Evolutionary conservation across 2,329 filamentous ascomycete genomes (phyloP).

Genomic region (Trichoderma brevicompactum): DNA sequence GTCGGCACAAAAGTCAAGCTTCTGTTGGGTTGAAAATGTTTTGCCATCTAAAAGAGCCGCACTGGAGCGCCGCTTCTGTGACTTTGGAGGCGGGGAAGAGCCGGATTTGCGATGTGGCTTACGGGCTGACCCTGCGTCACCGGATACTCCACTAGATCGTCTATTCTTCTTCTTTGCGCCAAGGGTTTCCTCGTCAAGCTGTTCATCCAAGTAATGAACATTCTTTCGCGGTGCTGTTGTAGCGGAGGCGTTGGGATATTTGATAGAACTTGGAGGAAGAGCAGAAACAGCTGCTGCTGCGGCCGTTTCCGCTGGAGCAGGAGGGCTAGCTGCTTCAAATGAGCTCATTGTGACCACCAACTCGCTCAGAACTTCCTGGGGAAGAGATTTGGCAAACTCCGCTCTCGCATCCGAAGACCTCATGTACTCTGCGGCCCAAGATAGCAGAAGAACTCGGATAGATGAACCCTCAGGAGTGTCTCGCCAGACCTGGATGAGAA

Average conservation of each 20-base stretch:
- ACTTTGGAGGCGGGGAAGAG: slow-evolving; percentile 42
- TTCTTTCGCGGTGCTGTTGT: slow-evolving; percentile 46
- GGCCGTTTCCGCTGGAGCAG: neutral
- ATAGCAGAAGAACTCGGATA: slow-evolving; percentile 61
- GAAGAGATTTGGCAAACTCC: slow-evolving; percentile 64
- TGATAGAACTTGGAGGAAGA: neutral
- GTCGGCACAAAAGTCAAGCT: slow-evolving; percentile 63
- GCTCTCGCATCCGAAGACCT: slow-evolving; percentile 58
- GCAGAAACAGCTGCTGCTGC: neutral
- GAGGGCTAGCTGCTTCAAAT: slow-evolving; percentile 42
- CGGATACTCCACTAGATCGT: slow-evolving; percentile 40
- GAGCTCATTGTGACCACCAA: slow-evolving; percentile 66
- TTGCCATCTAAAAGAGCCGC: slow-evolving; percentile 40
- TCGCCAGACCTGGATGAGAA: slow-evolving; percentile 65
- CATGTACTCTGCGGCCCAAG: slow-evolving; percentile 68
- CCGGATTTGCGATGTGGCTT: slow-evolving; percentile 35
- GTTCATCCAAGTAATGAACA: slow-evolving; percentile 54
- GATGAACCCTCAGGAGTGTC: slow-evolving; percentile 65
- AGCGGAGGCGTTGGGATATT: neutral
- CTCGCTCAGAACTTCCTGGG: slow-evolving; percentile 65
- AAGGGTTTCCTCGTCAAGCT: slow-evolving; percentile 46
- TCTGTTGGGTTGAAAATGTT: slow-evolving; percentile 47
- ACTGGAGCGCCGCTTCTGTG: slow-evolving; percentile 44
- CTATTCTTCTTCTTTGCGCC: slow-evolving; percentile 50
- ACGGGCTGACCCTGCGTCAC: slow-evolving; percentile 2